Conservation (phyloP, 257 asterid species). For the Fraxinus anomala region DNA sequence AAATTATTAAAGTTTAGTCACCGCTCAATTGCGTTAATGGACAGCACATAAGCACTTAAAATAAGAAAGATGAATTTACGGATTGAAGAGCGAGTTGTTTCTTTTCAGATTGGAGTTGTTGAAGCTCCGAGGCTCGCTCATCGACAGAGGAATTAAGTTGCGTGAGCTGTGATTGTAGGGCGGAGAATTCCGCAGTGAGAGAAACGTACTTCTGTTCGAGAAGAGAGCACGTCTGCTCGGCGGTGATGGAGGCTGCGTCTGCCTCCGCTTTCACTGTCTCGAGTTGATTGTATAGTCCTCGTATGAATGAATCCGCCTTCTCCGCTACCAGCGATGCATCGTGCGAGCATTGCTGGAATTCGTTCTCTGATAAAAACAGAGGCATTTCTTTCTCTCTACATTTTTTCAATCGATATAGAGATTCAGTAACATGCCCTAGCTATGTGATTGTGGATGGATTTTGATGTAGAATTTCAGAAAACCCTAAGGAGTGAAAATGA, state of each 20-base stretch:
- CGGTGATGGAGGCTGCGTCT: conserved; percentile 82
- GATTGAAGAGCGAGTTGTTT: conserved; percentile 54
- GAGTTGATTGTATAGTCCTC: conserved; percentile 58
- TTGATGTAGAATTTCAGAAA: background rate
- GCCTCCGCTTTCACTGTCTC: conserved; percentile 85
- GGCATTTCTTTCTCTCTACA: conserved; percentile 50
- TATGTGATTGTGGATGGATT: background rate
- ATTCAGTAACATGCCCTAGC: conserved; percentile 14
- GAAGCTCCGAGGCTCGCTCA: conserved; percentile 51
- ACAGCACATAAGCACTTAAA: conserved; percentile 12
- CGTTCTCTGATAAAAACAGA: conserved; percentile 77
- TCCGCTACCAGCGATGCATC: conserved; percentile 64
- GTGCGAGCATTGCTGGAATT: conserved; percentile 57
- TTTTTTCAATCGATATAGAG: background rate
- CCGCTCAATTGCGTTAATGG: background rate
- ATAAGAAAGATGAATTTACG: conserved; percentile 38
- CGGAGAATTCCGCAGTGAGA: conserved; percentile 56
- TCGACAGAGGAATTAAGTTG: conserved; percentile 54
- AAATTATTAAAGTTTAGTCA: background rate
- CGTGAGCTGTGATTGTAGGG: conserved; percentile 57
- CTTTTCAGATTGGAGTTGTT: conserved; percentile 55
- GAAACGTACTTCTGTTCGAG: conserved; percentile 82
- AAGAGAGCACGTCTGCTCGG: conserved; percentile 81
- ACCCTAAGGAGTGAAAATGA: conserved; percentile 21
- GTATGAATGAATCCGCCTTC: conserved; percentile 84